These are phyloP conservation scores for Suillus plorans DNA, from an alignment of 768 basidiomycete genomes.

Conservation along the genomic window DNA sequence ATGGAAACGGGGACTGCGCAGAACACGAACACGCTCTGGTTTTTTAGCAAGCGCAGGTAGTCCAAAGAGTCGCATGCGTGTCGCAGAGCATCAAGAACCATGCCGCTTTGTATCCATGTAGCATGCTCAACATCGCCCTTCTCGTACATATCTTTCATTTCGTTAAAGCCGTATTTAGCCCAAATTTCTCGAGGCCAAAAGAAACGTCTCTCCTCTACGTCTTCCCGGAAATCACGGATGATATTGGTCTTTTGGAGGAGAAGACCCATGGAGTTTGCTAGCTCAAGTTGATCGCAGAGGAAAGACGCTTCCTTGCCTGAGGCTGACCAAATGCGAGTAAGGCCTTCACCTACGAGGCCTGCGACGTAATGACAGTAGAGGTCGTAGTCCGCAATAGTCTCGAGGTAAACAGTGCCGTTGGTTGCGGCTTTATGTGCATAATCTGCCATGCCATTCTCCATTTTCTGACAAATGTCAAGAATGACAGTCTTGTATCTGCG, in stretches of 20 bases:
- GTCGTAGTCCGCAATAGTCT: constrained; percentile 84
- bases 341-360: constrained; percentile 94
- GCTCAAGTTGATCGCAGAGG: constrained; percentile 77
- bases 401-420: constrained; percentile 67
- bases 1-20: constrained; percentile 92
- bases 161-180: constrained; percentile 71
- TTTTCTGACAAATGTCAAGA: constrained; percentile 78
- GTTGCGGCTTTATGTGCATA: constrained; percentile 83
- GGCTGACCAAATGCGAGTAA: constrained; percentile 84
- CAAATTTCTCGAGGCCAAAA: constrained; percentile 98
- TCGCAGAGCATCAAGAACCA: constrained; percentile 84
- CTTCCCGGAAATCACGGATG: constrained; percentile 92
- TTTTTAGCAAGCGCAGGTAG: constrained; percentile 82
- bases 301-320: constrained; percentile 78
- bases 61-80: constrained; percentile 87
- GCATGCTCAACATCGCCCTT: constrained; percentile 63
- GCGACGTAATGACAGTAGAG: constrained; percentile 99
- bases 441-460: constrained; percentile 95
- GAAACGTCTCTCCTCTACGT: constrained; percentile 76
- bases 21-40: constrained; percentile 94
- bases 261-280: constrained; percentile 94
- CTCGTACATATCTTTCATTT: constrained; percentile 67
- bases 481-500: constrained; percentile 76
- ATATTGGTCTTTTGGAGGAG: constrained; percentile 98
- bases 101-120: constrained; percentile 79